Evolutionary conservation across 2,329 filamentous ascomycete species (phyloP).

Genomic region (Cytospora leucostoma): DNA sequence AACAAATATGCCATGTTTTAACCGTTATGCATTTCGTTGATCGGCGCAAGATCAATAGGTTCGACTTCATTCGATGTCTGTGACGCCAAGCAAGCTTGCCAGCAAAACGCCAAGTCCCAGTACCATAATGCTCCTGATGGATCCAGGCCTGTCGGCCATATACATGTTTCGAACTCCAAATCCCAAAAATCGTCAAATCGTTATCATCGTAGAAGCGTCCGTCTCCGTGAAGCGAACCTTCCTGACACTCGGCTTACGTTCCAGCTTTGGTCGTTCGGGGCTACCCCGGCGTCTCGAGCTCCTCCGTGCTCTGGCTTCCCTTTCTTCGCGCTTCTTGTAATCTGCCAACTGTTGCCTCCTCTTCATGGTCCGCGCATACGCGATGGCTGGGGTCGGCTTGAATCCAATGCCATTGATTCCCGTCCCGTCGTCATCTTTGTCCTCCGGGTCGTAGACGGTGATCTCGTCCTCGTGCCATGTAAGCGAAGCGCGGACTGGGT

Average conservation of each 20-base stretch:
- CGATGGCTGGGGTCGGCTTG: conserved; percentile 62
- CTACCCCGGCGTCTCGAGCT: conserved; percentile 52
- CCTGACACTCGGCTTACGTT: conserved; percentile 34
- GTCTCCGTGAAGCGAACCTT: conserved; percentile 46
- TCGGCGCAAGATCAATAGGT: neutral
- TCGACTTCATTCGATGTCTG: neutral
- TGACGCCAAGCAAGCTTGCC: neutral
- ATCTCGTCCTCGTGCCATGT: conserved; percentile 72
- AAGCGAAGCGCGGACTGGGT: conserved; percentile 59
- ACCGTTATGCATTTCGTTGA: neutral
- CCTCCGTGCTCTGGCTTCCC: conserved; percentile 58
- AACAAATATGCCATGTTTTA: neutral
- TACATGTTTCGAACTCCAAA: neutral
- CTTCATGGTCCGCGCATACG: conserved; percentile 57
- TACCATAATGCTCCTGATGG: neutral
- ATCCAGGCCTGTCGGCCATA: neutral
- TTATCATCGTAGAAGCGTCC: conserved; percentile 33
- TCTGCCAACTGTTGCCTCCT: conserved; percentile 63
- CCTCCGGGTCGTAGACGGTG: conserved; percentile 64
- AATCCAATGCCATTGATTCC: conserved; percentile 70
- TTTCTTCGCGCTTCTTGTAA: conserved; percentile 62
- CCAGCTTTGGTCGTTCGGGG: conserved; percentile 32
- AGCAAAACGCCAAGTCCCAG: conserved; percentile 5
- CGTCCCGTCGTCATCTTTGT: conserved; percentile 66
- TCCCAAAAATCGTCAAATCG: conserved; percentile 13